These are phyloP conservation scores for Chytriomyces sp. DNA, from an alignment of 192 early-diverging fungal genomes.

Conservation along the genomic window DNA sequence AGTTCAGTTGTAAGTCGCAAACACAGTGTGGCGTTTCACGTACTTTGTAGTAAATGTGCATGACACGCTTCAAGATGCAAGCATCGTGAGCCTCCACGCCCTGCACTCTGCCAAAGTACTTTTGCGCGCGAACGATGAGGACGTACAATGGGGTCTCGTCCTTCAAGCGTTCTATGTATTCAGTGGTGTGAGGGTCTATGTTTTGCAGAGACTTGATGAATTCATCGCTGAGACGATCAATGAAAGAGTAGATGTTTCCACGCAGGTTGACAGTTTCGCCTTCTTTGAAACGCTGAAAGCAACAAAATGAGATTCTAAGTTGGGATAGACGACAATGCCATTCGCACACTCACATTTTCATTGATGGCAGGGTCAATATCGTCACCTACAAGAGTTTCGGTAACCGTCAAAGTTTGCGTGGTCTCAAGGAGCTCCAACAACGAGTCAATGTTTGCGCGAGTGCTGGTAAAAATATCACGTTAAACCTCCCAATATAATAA, in stretches of 20 bases:
- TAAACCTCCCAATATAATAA: not conserved
- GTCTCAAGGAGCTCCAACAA: slow-evolving; percentile 79
- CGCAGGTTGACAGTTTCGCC: slow-evolving; percentile 66
- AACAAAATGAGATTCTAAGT: not conserved
- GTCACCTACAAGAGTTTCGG: slow-evolving; percentile 66
- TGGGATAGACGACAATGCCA: not conserved
- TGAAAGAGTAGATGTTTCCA: slow-evolving; percentile 82
- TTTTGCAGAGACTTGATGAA: slow-evolving; percentile 93
- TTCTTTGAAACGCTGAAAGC: slow-evolving; percentile 41
- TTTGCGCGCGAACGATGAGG: slow-evolving; percentile 83
- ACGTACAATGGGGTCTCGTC: slow-evolving; percentile 88
- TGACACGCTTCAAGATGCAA: slow-evolving; percentile 82
- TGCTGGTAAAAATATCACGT: slow-evolving; percentile 20
- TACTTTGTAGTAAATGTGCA: slow-evolving; percentile 95
- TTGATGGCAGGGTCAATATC: slow-evolving; percentile 45
- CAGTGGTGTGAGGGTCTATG: slow-evolving; percentile 96
- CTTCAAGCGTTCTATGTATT: slow-evolving; percentile 92
- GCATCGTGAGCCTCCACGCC: slow-evolving; percentile 63
- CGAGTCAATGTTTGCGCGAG: slow-evolving; percentile 66
- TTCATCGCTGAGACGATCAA: slow-evolving; percentile 97
- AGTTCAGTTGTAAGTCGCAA: not conserved
- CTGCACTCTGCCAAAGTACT: slow-evolving; percentile 77
- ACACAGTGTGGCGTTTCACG: not conserved
- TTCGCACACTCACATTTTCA: slow-evolving; percentile 12
- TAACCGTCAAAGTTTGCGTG: slow-evolving; percentile 69